These are phyloP conservation scores for Kazachstania bromeliacearum DNA, from an alignment of 805 yeast species.

Conservation along the genomic window DNA sequence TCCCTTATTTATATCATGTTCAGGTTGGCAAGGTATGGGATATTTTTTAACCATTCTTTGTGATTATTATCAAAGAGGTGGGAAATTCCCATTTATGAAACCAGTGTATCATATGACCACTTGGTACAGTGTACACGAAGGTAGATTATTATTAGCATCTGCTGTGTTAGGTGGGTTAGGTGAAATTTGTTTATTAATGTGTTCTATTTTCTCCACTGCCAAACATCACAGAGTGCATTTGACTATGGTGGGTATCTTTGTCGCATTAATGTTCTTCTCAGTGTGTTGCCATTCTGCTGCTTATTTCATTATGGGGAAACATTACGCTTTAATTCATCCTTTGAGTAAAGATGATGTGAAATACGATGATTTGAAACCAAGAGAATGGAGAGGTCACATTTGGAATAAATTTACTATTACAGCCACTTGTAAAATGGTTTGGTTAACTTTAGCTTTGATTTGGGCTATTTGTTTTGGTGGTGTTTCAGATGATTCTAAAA, in stretches of 20 bases:
- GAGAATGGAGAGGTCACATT: slow-evolving; percentile 28
- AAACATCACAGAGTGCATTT: slow-evolving; percentile 46
- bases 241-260: slow-evolving; percentile 64
- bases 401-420: slow-evolving; percentile 41
- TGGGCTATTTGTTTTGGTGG: slow-evolving; percentile 65
- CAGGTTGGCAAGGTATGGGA: slow-evolving; percentile 69
- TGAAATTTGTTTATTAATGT: slow-evolving; percentile 64
- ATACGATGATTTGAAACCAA: neutral
- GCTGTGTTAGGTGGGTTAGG: slow-evolving; percentile 45
- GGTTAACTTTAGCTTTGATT: slow-evolving; percentile 58
- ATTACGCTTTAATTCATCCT: slow-evolving; percentile 34
- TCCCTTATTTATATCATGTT: slow-evolving; percentile 73
- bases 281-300: slow-evolving; percentile 37
- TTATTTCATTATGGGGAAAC: slow-evolving; percentile 38
- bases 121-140: slow-evolving; percentile 32
- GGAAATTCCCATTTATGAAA: slow-evolving; percentile 22
- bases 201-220: slow-evolving; percentile 62
- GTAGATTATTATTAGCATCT: slow-evolving; percentile 33
- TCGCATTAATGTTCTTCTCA: slow-evolving; percentile 52
- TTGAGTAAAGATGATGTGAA: slow-evolving; percentile 13
- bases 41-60: slow-evolving; percentile 53
- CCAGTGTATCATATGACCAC: slow-evolving; percentile 28
- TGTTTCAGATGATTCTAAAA: slow-evolving; percentile 35
- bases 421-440: slow-evolving; percentile 44
- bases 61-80: slow-evolving; percentile 52